Base-by-base conservation (phyloP, 2,329 filamentous ascomycete species). In the Colletotrichum noveboracense region DNA sequence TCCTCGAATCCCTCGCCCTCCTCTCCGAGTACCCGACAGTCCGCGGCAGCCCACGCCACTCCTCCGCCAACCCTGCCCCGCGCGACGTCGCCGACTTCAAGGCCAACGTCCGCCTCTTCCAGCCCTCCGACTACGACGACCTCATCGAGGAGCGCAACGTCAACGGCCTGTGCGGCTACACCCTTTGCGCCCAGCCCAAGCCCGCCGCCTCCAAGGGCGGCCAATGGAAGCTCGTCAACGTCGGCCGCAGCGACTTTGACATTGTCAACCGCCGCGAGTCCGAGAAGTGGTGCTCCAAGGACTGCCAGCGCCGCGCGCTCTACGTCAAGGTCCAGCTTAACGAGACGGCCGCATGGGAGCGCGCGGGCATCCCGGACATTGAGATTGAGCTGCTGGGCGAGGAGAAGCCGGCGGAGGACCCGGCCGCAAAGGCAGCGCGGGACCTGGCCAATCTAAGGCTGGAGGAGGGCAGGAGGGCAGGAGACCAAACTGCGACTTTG, bases 281-380 rank as follows among this genome's bases (percentile, higher is more conserved):
- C 18, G 95, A 97, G 85, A 94, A 93, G 84, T 99, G 96, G 95
- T 99, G 97, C 84, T 95, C 93, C 1, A 89, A 93, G 70, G 89
- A 89, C 52, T 99, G 97, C 85, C 94, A 94, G 3, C 91, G 92
- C 78, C 90, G 95, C 65, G 96, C 95, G 4, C 88, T 98, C 78
- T 98, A 96, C 84, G 89, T 98, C 79, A 95, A 96, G 81, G 94
- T 97, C 28, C 97, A 99, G 87, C 90, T 98, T 52, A 93, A 91
- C 78, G 94, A 97, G 81, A 93, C 94, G 77, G 95, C 96, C 0
- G 95, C 94, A 0, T 98, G 96, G 95, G 92, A 97, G 84, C 89
- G 96, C 68, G 90, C 90, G 7, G 92, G 90, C 5, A 89, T 89
- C 34, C 86, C 86, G 2, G 87, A 89, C 24, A 88, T 90, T 55